Evolutionary conservation across 495 filamentous ascomycete genomes (phyloP).

Genomic region (Copromyces sp.): DNA sequence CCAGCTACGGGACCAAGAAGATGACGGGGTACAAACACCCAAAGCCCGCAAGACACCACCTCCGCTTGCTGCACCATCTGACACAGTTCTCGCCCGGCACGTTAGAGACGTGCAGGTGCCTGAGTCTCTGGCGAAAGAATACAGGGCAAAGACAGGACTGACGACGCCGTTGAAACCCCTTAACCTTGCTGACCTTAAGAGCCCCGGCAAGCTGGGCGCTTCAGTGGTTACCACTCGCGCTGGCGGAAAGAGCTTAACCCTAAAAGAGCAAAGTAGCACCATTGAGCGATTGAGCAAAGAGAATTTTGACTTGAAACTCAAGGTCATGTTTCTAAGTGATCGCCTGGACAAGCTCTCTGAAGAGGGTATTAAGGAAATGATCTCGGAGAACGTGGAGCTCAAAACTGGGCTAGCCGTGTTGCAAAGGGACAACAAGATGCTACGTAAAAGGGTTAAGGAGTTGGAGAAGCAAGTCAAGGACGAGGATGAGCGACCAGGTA

Average conservation of each 20-base stretch:
- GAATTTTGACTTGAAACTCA: conserved; percentile 95
- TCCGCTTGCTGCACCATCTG: conserved; percentile 53
- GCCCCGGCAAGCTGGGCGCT: conserved; percentile 15
- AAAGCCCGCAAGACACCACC: conserved; percentile 39
- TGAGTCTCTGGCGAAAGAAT: conserved; percentile 77
- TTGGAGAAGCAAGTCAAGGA: conserved; percentile 78
- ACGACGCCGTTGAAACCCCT: conserved; percentile 43
- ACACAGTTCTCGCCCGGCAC: conserved; percentile 81
- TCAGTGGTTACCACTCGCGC: conserved; percentile 45
- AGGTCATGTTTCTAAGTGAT: conserved; percentile 93
- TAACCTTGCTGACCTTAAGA: conserved; percentile 45
- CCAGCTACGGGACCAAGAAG: conserved; percentile 5
- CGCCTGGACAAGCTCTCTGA: conserved; percentile 87
- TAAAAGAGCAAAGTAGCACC: conserved; percentile 94
- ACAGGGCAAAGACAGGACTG: conserved; percentile 49
- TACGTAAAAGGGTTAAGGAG: conserved; percentile 70
- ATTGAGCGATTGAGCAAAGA: conserved; percentile 92
- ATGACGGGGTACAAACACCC: conserved; percentile 31
- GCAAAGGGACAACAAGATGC: conserved; percentile 75
- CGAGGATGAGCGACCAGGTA: conserved; percentile 51
- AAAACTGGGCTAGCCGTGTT: conserved; percentile 79
- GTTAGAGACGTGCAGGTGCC: conserved; percentile 84
- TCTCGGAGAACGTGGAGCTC: conserved; percentile 90
- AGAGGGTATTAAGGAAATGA: conserved; percentile 94
- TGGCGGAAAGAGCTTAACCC: conserved; percentile 71